Percentiles rank a stretch among this genome's conserved stretches.
Evolutionary conservation across 2,329 filamentous ascomycete species (phyloP).

Genomic region (Fusarium sp.): DNA sequence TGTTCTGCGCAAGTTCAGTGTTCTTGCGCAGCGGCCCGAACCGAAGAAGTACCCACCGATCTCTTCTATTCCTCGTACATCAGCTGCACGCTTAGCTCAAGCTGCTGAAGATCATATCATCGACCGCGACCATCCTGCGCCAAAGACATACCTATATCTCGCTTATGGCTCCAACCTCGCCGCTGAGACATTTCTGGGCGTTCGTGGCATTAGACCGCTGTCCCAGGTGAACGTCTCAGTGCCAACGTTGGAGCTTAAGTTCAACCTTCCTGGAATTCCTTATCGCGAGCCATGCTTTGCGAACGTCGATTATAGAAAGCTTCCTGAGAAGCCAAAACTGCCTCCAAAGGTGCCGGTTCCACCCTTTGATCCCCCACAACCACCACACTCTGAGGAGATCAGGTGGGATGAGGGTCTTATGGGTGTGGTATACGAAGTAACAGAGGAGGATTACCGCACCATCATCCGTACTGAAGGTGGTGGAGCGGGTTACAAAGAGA

Average conservation of each 20-base stretch:
- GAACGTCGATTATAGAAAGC: slow-evolving; percentile 75
- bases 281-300: slow-evolving; percentile 94
- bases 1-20: slow-evolving; percentile 44
- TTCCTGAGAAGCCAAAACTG: slow-evolving; percentile 55
- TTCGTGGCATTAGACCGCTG: slow-evolving; percentile 82
- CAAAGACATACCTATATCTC: slow-evolving; percentile 76
- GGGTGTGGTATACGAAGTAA: slow-evolving; percentile 96
- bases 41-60: slow-evolving; percentile 45
- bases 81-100: slow-evolving; percentile 45
- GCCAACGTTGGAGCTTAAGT: slow-evolving; percentile 81
- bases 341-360: slow-evolving; percentile 49
- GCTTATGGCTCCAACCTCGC: slow-evolving; percentile 94
- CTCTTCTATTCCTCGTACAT: slow-evolving; percentile 50
- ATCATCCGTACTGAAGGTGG: slow-evolving; percentile 94
- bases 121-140: slow-evolving; percentile 36
- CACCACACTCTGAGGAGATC: slow-evolving; percentile 34
- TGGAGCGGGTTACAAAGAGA: slow-evolving; percentile 84
- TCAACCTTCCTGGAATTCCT: slow-evolving; percentile 86
- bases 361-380: slow-evolving; percentile 40
- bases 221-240: slow-evolving; percentile 85
- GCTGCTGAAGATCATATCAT: slow-evolving; percentile 45
- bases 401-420: slow-evolving; percentile 84
- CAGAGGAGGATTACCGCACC: slow-evolving; percentile 79
- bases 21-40: slow-evolving; percentile 33
- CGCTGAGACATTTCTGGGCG: slow-evolving; percentile 81